Evolutionary conservation across 768 basidiomycete genomes (phyloP).

Genomic region (Psilocybe cyanescens): DNA sequence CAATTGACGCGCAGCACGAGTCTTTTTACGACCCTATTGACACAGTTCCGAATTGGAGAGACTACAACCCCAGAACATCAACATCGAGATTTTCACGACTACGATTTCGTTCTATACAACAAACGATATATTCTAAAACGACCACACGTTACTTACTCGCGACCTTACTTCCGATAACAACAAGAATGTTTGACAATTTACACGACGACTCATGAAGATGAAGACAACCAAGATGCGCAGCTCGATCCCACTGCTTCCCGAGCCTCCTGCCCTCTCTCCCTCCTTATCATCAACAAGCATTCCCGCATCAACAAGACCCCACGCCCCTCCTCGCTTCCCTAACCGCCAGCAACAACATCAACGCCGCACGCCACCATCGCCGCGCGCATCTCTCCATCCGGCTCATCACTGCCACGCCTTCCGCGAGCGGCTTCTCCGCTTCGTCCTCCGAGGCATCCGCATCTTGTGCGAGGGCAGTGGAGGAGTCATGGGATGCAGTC

Average conservation of each 20-base stretch:
- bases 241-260: background rate
- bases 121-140: background rate
- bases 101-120: background rate
- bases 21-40: constrained; percentile 3
- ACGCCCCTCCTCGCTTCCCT: background rate
- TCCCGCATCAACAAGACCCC: no score
- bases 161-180: background rate
- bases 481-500: constrained; percentile 36
- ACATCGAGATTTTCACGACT: background rate
- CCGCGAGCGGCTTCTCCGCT: constrained; percentile 43
- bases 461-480: background rate
- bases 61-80: background rate
- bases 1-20: background rate
- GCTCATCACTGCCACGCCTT: constrained; percentile 71
- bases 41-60: background rate
- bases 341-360: background rate
- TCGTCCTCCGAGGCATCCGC: constrained; percentile 11
- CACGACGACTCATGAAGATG: background rate
- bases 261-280: background rate
- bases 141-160: background rate
- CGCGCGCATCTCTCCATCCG: constrained; percentile 27
- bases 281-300: background rate
- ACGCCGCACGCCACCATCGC: background rate
- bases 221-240: background rate
- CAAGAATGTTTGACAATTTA: background rate